Evolutionary conservation across 148 eudicot genomes (phyloP).

Genomic region (Amaranthus palmeri): DNA sequence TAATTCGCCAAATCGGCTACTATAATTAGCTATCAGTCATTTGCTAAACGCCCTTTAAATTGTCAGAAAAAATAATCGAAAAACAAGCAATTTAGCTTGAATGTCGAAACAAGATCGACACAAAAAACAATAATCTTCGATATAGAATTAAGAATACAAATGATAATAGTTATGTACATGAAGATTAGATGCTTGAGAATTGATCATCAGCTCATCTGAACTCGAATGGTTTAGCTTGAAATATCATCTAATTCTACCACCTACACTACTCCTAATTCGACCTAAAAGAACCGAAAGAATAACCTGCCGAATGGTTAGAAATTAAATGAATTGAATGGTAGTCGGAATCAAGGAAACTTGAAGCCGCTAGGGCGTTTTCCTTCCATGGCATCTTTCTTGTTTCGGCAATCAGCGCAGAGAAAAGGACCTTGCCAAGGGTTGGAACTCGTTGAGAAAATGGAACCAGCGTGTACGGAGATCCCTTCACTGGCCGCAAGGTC

Average conservation of each 20-base stretch:
- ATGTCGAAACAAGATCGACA: no score
- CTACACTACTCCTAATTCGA: slow-evolving; percentile 4
- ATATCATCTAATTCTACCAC: slow-evolving; percentile 11
- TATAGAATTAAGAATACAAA: no score
- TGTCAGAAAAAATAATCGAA: no score
- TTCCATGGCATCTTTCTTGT: slow-evolving; percentile 96
- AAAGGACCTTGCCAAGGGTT: slow-evolving; percentile 97
- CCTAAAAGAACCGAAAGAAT: slow-evolving; percentile 2
- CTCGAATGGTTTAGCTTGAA: not conserved
- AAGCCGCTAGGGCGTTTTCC: slow-evolving; percentile 88
- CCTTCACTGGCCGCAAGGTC: slow-evolving; percentile 81
- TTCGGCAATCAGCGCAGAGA: slow-evolving; percentile 65
- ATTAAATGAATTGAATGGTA: slow-evolving; percentile 25
- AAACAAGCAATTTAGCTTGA: no score
- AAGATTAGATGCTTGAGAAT: not conserved
- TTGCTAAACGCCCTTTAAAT: no score
- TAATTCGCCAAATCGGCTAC: no score
- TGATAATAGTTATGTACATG: not conserved
- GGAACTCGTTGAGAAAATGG: slow-evolving; percentile 72
- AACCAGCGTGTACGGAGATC: slow-evolving; percentile 83
- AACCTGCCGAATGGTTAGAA: slow-evolving; percentile 14
- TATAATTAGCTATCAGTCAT: no score
- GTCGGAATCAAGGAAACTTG: slow-evolving; percentile 34
- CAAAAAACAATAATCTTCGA: no score
- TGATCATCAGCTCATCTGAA: not conserved